These are phyloP conservation scores for Mrakia frigida DNA, from an alignment of 768 basidiomycete species.

Conservation along the genomic window DNA sequence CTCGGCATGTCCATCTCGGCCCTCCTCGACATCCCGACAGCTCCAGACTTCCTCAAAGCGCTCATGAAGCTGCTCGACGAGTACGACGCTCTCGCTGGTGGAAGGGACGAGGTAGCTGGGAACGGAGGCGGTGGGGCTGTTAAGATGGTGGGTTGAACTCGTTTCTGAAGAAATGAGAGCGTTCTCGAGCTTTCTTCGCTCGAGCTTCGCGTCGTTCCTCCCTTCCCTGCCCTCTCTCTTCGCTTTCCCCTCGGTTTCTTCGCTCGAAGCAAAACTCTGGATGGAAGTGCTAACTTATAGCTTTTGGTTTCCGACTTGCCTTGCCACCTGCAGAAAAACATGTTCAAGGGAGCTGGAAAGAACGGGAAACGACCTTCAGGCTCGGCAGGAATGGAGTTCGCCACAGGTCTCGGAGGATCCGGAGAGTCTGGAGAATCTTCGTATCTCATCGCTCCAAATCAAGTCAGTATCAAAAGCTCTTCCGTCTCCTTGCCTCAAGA, in stretches of 20 bases:
- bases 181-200: neutral
- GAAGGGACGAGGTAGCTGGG: neutral
- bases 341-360: slow-evolving; percentile 5
- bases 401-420: neutral
- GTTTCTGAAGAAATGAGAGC: neutral
- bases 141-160: slow-evolving; percentile 9
- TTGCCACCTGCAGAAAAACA: slow-evolving; percentile 2
- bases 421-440: slow-evolving; percentile 2
- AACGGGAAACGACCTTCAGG: slow-evolving; percentile 4
- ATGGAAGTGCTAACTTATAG: neutral
- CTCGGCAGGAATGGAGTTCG: slow-evolving; percentile 9
- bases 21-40: slow-evolving; percentile 10
- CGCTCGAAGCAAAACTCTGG: neutral
- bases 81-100: slow-evolving; percentile 7
- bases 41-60: slow-evolving; percentile 4
- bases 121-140: neutral
- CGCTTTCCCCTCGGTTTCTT: neutral
- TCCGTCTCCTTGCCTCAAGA: neutral
- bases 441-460: slow-evolving; percentile 5
- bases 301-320: no score
- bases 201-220: neutral
- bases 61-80: slow-evolving; percentile 21
- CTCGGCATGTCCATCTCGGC: slow-evolving; percentile 14
- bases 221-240: neutral
- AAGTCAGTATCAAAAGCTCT: neutral